Evolutionary conservation across 75 land plant species (phyloP).

Genomic region (Gnetum montanum): DNA sequence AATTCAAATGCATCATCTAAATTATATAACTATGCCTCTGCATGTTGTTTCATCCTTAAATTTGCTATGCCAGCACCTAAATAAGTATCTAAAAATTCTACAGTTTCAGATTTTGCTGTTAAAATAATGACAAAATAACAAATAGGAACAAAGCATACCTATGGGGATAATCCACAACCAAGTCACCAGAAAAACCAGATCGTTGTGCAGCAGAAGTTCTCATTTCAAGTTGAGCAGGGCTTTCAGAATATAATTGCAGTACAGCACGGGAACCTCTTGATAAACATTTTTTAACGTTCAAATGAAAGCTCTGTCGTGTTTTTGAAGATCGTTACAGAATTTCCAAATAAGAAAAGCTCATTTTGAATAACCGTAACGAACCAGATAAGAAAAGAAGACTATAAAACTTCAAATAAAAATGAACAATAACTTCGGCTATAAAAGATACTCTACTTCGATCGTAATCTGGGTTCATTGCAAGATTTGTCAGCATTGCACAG

Average conservation of each 20-base stretch:
- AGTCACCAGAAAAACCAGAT: constrained; percentile 90
- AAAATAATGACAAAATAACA: not conserved
- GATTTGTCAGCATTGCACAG: constrained; percentile 98
- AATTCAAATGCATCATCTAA: too few species aligned
- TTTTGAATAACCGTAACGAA: not conserved
- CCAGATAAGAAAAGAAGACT: not conserved
- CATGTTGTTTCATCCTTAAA: too few species aligned
- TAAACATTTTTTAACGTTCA: constrained; percentile 74
- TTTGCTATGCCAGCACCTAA: too few species aligned
- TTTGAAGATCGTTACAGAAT: too few species aligned
- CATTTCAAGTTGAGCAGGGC: constrained; percentile 75
- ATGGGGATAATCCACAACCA: constrained; percentile 95
- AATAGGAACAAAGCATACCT: constrained; percentile 43
- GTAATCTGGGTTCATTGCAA: constrained; percentile 66
- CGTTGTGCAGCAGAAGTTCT: constrained; percentile 82
- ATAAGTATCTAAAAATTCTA: too few species aligned
- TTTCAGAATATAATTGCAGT: constrained; percentile 90
- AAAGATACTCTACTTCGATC: constrained; percentile 68
- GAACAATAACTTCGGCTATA: too few species aligned
- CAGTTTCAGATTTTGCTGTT: not conserved
- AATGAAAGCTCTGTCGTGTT: constrained; percentile 88
- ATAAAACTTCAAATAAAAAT: not conserved
- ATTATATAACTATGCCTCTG: too few species aligned
- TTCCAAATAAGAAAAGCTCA: not conserved
- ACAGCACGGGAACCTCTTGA: constrained; percentile 95